Evolutionary conservation across 805 yeast genomes (phyloP), one percentile per base, ranked within the genome.

Genomic region (Kuraishia capsulata): DNA sequence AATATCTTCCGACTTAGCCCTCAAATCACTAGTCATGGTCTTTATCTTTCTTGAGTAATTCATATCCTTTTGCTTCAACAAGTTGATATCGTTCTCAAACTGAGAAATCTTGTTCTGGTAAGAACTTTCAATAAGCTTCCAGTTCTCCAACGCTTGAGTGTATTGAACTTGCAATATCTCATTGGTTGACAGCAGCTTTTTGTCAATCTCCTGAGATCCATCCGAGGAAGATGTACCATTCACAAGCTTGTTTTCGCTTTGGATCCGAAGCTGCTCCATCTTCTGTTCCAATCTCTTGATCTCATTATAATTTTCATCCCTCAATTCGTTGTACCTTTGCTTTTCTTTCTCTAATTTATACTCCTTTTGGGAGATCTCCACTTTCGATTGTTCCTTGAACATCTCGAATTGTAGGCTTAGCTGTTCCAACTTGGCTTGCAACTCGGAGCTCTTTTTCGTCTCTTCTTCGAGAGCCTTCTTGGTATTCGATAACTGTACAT

Each of bases 91-190:
- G 35, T 50, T 53, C 41, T 73, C 71, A n/a, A 70, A 45, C 13
- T 48, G 41, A 4, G 71, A 54, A 16, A 79, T 64, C 41, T 71
- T 72, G 6, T 60, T 54, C 43, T 68, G 62, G 42, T 87, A 65
- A 3, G 76, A 66, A 30, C 81, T 71, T 56, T 92, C 97, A 32
- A 87, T 78, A 16, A 77, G 63, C 40, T 81, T 79, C 95, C 96
- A 86, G 54, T 81, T 85, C 44, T 80, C 86, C 40, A 81, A 81
- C 0, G 90, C 82, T 13, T 78, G 70, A 5, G 83, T 71, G 46
- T 84, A 81, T 54, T 88, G 92, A 2, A 73, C 62, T 50, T 82
- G 88, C 17, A 85, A 51, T 13, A 69, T 60, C 33, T 71, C 75
- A 45, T 79, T 77, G 30, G 73, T 69, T 25, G 65, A 62, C 5